These are phyloP conservation scores for Clavispora asparagi DNA, from an alignment of 805 yeast species.

Conservation along the genomic window DNA sequence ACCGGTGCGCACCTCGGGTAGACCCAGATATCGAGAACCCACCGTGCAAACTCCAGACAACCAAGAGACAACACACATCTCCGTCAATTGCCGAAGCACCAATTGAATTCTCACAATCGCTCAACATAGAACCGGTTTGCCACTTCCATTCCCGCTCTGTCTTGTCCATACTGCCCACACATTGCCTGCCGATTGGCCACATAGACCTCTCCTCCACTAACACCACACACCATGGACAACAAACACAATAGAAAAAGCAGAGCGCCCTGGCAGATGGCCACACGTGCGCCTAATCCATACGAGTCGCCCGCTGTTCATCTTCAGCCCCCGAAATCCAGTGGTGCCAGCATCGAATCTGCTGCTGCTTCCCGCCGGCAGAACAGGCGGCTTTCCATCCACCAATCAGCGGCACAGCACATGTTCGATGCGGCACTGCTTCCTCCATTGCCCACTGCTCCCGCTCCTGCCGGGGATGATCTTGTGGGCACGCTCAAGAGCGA, in stretches of 20 bases:
- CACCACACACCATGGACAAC: constrained; percentile 22
- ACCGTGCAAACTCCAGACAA: too few species aligned
- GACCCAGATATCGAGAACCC: too few species aligned
- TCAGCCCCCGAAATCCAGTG: neutral
- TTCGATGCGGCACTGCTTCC: constrained; percentile 11
- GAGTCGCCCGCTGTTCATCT: constrained; percentile 1
- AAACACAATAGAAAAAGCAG: constrained; percentile 36
- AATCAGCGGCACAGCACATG: constrained; percentile 8
- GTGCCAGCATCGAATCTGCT: constrained; percentile 4
- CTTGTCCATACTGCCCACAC: neutral
- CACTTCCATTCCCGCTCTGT: too few species aligned
- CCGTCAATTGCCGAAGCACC: too few species aligned
- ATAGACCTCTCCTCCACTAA: neutral
- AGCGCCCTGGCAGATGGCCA: constrained; percentile 36
- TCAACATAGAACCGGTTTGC: too few species aligned
- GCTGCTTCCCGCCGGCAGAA: constrained; percentile 9
- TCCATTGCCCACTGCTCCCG: constrained; percentile 14
- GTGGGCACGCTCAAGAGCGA: constrained; percentile 25
- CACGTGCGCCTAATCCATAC: constrained; percentile 5
- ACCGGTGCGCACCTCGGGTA: neutral
- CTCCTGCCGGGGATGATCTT: constrained; percentile 21
- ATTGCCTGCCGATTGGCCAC: neutral
- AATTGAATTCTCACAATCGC: too few species aligned
- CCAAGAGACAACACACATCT: too few species aligned
- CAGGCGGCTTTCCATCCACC: constrained; percentile 17